These are phyloP conservation scores for Mesostigma viride DNA, from an alignment of 139 green algal species.

Conservation along the genomic window DNA sequence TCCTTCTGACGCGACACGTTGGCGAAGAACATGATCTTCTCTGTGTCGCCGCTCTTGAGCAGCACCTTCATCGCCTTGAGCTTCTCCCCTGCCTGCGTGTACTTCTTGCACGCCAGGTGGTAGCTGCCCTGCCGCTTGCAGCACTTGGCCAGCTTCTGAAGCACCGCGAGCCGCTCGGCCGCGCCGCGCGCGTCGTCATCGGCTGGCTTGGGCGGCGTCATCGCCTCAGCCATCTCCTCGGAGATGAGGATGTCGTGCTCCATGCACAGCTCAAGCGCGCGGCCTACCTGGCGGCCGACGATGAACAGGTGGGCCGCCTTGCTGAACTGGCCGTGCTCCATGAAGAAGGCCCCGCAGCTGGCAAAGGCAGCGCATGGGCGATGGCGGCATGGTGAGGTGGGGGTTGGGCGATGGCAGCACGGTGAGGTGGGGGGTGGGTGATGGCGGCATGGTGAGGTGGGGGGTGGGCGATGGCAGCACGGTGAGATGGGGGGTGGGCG, in stretches of 20 bases:
- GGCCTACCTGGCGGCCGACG: slow-evolving; percentile 25
- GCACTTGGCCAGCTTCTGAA: slow-evolving; percentile 49
- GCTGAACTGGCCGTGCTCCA: slow-evolving; percentile 40
- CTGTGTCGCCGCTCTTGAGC: slow-evolving; percentile 53
- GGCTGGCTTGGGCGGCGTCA: slow-evolving; percentile 47
- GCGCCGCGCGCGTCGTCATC: background rate
- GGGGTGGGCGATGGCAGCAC: too few relatives aligned
- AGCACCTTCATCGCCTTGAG: slow-evolving; percentile 68
- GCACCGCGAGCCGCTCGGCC: slow-evolving; percentile 37
- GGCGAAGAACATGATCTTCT: slow-evolving; percentile 79
- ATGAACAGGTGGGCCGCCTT: slow-evolving; percentile 48
- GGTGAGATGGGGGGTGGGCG: too few relatives aligned
- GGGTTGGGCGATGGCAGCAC: too few relatives aligned
- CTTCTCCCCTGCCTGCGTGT: slow-evolving; percentile 66
- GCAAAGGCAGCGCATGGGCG: too few relatives aligned
- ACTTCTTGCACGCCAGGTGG: slow-evolving; percentile 76
- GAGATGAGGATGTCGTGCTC: slow-evolving; percentile 51
- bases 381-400: too few relatives aligned
- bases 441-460: too few relatives aligned
- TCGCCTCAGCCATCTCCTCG: slow-evolving; percentile 63
- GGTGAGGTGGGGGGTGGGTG: too few relatives aligned
- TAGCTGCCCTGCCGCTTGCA: slow-evolving; percentile 58
- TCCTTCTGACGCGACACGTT: slow-evolving; percentile 58
- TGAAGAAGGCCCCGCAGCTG: slow-evolving; percentile 51
- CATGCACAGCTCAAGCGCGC: slow-evolving; percentile 52